phyloP scores from a whole-genome alignment of 352 stramenopile genomes.

The Thalassiosira ordinaria region DNA sequence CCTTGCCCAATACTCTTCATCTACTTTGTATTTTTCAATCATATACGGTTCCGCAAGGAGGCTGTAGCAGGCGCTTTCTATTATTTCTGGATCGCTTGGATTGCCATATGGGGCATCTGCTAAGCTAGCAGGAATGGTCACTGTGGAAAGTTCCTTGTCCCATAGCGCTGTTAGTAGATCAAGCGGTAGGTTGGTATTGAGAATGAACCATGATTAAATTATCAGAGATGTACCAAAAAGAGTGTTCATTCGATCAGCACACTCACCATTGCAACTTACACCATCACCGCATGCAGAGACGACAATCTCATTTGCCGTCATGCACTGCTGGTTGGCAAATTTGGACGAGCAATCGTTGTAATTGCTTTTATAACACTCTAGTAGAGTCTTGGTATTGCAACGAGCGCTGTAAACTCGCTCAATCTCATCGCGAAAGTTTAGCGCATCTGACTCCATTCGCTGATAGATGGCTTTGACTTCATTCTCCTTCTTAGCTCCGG shows the following conservation, averaged over 20 bases:
- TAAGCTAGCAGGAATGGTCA: slow-evolving; percentile 33
- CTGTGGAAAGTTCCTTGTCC: slow-evolving; percentile 25
- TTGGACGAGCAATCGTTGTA: slow-evolving; percentile 35
- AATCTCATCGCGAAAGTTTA: slow-evolving; percentile 34
- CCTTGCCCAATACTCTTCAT: slow-evolving; percentile 30
- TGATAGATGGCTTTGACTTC: slow-evolving; percentile 39
- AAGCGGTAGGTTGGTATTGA: too few relatives aligned
- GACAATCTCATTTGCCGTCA: slow-evolving; percentile 26
- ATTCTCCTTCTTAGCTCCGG: not conserved
- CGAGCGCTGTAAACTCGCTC: slow-evolving; percentile 24
- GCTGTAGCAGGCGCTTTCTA: slow-evolving; percentile 56
- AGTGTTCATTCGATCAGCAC: too few relatives aligned
- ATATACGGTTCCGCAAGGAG: slow-evolving; percentile 54
- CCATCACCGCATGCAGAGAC: slow-evolving; percentile 28
- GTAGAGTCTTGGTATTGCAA: slow-evolving; percentile 25
- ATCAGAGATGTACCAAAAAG: too few relatives aligned
- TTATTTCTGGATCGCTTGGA: slow-evolving; percentile 43
- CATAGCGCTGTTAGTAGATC: slow-evolving; percentile 22
- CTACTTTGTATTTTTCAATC: slow-evolving; percentile 46
- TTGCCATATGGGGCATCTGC: slow-evolving; percentile 10
- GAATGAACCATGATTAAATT: too few relatives aligned
- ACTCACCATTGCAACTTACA: slow-evolving; percentile 7
- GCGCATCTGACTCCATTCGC: slow-evolving; percentile 24
- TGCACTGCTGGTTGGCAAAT: slow-evolving; percentile 40
- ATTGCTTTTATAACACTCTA: slow-evolving; percentile 17